A percentile compares a stretch with the other conserved stretches of the same genome.
Evolutionary conservation across 768 basidiomycete species (phyloP).

Genomic region (Suillus brevipes): DNA sequence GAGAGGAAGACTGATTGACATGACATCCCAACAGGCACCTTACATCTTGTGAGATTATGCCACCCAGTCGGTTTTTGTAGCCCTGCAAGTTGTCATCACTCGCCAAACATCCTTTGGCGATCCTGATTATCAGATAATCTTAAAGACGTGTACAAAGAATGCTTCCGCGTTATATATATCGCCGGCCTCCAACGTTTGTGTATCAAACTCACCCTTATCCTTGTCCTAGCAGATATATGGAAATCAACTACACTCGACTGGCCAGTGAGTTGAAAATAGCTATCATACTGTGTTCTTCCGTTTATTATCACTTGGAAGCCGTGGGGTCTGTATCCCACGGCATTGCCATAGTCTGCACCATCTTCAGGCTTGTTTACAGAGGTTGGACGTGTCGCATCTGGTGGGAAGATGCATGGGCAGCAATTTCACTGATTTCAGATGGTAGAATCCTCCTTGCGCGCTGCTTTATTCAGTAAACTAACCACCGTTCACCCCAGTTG

Average conservation of each 20-base stretch:
- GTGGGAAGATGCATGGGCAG: slow-evolving; percentile 29
- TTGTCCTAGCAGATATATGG: background rate
- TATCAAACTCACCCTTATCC: background rate
- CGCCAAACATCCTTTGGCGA: background rate
- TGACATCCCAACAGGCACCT: background rate
- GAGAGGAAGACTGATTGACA: background rate
- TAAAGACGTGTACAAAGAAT: background rate
- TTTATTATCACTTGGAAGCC: slow-evolving; percentile 4
- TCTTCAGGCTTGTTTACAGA: slow-evolving; percentile 26
- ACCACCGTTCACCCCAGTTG: background rate
- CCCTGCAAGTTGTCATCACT: background rate
- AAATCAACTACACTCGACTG: background rate
- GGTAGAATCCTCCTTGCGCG: background rate
- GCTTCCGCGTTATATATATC: background rate
- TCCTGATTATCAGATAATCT: background rate
- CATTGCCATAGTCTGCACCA: slow-evolving; percentile 20
- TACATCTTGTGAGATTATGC: background rate
- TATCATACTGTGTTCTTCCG: background rate
- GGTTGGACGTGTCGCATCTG: slow-evolving; percentile 21
- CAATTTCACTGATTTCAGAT: slow-evolving; percentile 18
- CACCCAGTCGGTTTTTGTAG: background rate
- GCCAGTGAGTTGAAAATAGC: background rate
- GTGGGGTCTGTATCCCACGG: slow-evolving; percentile 20
- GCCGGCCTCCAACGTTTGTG: too few species aligned
- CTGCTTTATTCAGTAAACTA: background rate